A percentile compares a stretch with the other conserved stretches of the same genome.
Evolutionary conservation across 2,329 filamentous ascomycete species (phyloP).

Genomic region (Penicillium sp.): DNA sequence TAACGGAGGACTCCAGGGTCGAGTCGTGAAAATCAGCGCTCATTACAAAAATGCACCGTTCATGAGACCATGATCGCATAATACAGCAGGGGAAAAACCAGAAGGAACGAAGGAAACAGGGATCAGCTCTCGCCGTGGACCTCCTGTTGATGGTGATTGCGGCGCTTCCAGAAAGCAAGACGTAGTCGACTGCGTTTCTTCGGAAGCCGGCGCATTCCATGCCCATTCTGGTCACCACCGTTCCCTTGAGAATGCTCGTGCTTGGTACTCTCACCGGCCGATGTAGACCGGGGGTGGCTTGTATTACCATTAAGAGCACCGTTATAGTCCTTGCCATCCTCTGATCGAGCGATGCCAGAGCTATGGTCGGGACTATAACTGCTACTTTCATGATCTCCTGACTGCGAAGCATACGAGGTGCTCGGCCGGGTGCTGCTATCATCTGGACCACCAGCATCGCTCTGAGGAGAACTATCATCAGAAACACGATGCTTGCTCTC

Average conservation of each 20-base stretch:
- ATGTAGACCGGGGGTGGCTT: constrained; percentile 31
- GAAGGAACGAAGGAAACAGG: constrained; percentile 6
- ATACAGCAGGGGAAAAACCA: constrained; percentile 10
- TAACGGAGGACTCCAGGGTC: not conserved
- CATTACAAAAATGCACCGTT: constrained; percentile 26
- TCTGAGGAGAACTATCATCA: constrained; percentile 29
- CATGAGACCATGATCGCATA: constrained; percentile 27
- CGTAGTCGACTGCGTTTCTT: constrained; percentile 42
- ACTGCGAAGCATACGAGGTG: constrained; percentile 28
- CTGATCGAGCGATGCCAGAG: constrained; percentile 17
- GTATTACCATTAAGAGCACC: constrained; percentile 23
- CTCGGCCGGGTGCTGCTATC: constrained; percentile 30
- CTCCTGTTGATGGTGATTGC: constrained; percentile 33
- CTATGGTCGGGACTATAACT: constrained; percentile 24
- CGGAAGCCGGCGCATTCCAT: constrained; percentile 30
- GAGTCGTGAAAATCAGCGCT: constrained; percentile 20
- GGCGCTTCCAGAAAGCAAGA: constrained; percentile 44
- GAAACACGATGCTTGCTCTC: constrained; percentile 31
- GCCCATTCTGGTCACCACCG: constrained; percentile 22
- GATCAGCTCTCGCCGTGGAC: constrained; percentile 35
- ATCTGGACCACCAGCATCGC: constrained; percentile 32
- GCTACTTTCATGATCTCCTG: constrained; percentile 21
- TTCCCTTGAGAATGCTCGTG: constrained; percentile 14
- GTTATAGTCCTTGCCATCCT: constrained; percentile 27
- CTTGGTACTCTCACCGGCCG: constrained; percentile 27